Evolutionary conservation across 2,329 filamentous ascomycete genomes (phyloP).

Genomic region (Talaromyces rugulosus): DNA sequence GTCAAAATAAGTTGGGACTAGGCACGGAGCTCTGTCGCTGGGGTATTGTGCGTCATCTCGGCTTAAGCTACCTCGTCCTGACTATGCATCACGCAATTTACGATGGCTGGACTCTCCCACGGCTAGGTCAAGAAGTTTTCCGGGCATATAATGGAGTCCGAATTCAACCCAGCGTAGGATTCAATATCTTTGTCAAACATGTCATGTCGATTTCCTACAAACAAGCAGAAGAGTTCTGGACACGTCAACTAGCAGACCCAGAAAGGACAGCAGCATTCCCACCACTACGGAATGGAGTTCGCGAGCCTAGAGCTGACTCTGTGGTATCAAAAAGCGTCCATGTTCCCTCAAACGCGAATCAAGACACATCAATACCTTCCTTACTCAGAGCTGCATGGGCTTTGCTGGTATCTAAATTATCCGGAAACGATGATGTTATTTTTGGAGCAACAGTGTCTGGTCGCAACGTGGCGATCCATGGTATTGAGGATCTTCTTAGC

Average conservation of each 20-base stretch:
- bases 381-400: slow-evolving; percentile 4
- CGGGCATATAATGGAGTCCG: slow-evolving; percentile 19
- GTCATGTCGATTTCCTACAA: background rate
- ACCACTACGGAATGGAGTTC: background rate
- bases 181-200: slow-evolving; percentile 3
- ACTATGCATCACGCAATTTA: slow-evolving; percentile 47
- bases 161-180: background rate
- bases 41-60: slow-evolving; percentile 21
- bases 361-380: background rate
- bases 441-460: slow-evolving; percentile 41
- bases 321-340: background rate
- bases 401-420: background rate
- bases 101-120: no score
- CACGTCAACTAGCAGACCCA: background rate
- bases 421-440: slow-evolving; percentile 32
- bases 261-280: background rate
- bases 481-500: slow-evolving; percentile 37
- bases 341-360: no score
- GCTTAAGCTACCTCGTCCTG: slow-evolving; percentile 34
- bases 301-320: background rate
- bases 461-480: slow-evolving; percentile 32
- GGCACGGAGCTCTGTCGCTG: slow-evolving; percentile 19
- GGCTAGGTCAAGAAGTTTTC: slow-evolving; percentile 22
- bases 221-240: background rate
- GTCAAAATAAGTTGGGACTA: slow-evolving; percentile 13